A percentile compares a stretch with the other conserved stretches of the same genome.
Evolutionary conservation across 257 asterid species (phyloP).

Genomic region (Solanum pennellii): DNA sequence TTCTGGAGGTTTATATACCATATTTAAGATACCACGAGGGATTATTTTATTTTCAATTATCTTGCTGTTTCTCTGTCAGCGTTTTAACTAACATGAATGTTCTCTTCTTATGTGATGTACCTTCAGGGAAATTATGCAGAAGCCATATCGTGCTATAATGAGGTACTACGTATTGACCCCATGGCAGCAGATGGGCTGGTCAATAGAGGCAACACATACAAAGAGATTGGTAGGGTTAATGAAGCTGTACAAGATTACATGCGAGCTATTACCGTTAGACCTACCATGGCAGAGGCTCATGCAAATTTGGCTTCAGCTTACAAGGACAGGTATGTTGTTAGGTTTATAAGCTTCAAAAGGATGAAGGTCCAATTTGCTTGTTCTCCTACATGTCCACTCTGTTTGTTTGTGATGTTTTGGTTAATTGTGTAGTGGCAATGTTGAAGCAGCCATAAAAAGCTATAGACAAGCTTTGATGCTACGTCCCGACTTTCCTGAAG

Average conservation of each 20-base stretch:
- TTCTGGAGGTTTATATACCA: neutral
- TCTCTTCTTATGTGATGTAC: neutral
- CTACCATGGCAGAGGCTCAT: constrained; percentile 99
- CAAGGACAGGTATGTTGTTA: constrained; percentile 63
- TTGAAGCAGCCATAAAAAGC: constrained; percentile 91
- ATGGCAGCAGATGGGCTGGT: constrained; percentile 96
- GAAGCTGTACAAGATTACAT: constrained; percentile 90
- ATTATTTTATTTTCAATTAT: neutral
- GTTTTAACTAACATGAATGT: neutral
- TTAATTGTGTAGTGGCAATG: constrained; percentile 53
- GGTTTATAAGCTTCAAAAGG: neutral
- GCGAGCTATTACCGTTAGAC: constrained; percentile 77
- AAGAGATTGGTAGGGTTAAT: constrained; percentile 91
- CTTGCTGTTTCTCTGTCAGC: neutral
- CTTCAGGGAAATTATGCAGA: constrained; percentile 91
- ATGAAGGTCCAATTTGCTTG: neutral
- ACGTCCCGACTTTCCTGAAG: constrained; percentile 98
- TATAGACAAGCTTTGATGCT: constrained; percentile 75
- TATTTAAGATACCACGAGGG: neutral
- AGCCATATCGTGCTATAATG: constrained; percentile 95
- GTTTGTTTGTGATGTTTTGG: neutral
- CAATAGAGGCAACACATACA: constrained; percentile 94
- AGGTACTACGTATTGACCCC: constrained; percentile 93
- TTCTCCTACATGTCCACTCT: neutral
- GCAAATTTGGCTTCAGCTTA: constrained; percentile 99